A percentile compares a stretch with the other conserved stretches of the same genome.
These are phyloP conservation scores for Tricholomella constricta DNA, from an alignment of 768 basidiomycete species.

Conservation along the genomic window DNA sequence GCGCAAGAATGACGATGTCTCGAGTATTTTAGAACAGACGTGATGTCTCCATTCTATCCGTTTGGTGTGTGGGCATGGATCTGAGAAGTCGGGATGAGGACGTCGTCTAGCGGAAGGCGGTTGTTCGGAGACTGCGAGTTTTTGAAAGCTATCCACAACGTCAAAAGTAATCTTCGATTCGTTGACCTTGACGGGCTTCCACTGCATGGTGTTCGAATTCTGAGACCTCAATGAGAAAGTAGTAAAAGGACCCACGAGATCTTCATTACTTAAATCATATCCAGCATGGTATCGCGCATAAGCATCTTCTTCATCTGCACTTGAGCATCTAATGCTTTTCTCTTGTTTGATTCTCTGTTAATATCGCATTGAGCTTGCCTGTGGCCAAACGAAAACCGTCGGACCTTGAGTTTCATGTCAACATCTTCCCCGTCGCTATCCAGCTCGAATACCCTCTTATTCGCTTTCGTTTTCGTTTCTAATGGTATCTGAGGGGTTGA, in stretches of 20 bases:
- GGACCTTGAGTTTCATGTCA: conserved; percentile 12
- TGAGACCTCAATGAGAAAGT: background rate
- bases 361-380: background rate
- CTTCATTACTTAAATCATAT: conserved; percentile 27
- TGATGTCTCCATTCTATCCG: conserved; percentile 15
- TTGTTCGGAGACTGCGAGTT: conserved; percentile 12
- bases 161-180: conserved; percentile 13
- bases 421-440: conserved; percentile 20
- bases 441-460: conserved; percentile 9
- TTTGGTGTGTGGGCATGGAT: conserved; percentile 5
- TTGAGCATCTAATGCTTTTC: background rate
- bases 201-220: conserved; percentile 6
- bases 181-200: conserved; percentile 19
- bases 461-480: background rate
- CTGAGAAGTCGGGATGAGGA: conserved; percentile 12
- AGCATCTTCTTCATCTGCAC: conserved; percentile 15
- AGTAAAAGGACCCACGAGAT: conserved; percentile 18
- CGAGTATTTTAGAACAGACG: background rate
- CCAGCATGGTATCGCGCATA: conserved; percentile 19
- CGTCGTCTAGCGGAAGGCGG: conserved; percentile 4
- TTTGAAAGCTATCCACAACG: conserved; percentile 2
- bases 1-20: background rate
- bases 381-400: background rate
- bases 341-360: conserved; percentile 8
- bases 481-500: background rate